phyloP scores from a whole-genome alignment of 164 flowering plant genomes.

The Annona cherimola region DNA sequence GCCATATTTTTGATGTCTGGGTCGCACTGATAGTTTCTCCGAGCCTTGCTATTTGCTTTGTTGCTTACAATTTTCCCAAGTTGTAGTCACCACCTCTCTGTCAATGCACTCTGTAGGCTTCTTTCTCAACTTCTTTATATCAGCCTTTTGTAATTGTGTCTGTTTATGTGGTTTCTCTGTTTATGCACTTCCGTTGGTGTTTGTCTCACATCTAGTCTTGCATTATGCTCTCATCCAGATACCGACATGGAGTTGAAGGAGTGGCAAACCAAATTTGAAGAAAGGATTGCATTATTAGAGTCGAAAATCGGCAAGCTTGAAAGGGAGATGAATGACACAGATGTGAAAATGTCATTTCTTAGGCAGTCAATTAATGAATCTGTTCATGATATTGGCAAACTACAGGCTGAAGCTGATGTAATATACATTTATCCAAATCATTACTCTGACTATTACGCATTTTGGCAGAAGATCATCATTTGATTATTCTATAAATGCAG shows the following conservation, averaged over 20 bases:
- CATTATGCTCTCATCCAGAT: constrained; percentile 34
- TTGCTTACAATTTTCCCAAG: no score
- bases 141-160: background rate
- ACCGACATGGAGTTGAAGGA: constrained; percentile 88
- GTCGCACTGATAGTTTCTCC: no score
- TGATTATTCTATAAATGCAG: constrained; percentile 26
- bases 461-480: background rate
- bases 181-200: no score
- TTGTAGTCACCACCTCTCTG: background rate
- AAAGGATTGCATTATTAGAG: constrained; percentile 52
- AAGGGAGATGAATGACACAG: constrained; percentile 62
- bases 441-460: background rate
- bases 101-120: background rate
- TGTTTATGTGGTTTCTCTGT: no score
- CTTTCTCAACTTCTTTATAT: background rate
- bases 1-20: no score
- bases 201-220: background rate
- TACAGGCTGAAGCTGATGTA: constrained; percentile 84
- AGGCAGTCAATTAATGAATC: constrained; percentile 26
- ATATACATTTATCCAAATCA: constrained; percentile 4
- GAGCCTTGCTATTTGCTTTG: no score
- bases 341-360: constrained; percentile 28
- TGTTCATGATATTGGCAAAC: constrained; percentile 63
- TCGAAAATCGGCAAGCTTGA: constrained; percentile 55
- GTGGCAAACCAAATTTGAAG: constrained; percentile 84